phyloP scores from a whole-genome alignment of 2,329 filamentous ascomycete species.

The Diaporthe aspalathi region DNA sequence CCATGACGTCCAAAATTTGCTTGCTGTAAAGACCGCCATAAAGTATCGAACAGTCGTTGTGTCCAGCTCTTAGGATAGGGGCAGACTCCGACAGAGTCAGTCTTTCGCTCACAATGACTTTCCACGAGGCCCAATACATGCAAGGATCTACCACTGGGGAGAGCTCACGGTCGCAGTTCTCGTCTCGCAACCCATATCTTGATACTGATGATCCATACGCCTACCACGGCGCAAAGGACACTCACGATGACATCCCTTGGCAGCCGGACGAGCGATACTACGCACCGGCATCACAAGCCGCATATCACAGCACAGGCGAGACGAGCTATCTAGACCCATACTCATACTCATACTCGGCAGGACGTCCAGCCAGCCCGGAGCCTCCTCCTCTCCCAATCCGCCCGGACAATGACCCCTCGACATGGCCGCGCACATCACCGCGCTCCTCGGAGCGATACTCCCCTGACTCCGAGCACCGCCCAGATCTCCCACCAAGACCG shows the following conservation, averaged over 20 bases:
- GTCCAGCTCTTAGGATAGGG: neutral
- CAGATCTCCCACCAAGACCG: slow-evolving; percentile 1
- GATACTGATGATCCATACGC: neutral
- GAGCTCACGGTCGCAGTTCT: neutral
- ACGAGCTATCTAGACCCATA: neutral
- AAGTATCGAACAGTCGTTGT: neutral
- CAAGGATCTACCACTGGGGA: neutral
- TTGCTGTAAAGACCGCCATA: neutral
- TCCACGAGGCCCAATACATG: slow-evolving; percentile 11
- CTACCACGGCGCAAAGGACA: neutral
- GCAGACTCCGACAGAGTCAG: neutral
- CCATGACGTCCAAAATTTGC: neutral
- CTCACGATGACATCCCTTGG: slow-evolving; percentile 1
- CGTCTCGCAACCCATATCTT: slow-evolving; percentile 1
- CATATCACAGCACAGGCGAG: neutral
- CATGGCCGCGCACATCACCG: neutral
- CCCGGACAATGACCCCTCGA: neutral
- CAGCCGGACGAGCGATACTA: neutral
- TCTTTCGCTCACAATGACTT: slow-evolving; percentile 12
- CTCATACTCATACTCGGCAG: neutral
- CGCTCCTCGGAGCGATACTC: neutral
- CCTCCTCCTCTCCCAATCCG: neutral
- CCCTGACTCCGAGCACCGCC: slow-evolving; percentile 1
- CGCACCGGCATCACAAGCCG: neutral
- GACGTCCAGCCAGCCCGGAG: neutral